Evolutionary conservation across 306 rosid species (phyloP).

Genomic region (Corylus avellana): DNA sequence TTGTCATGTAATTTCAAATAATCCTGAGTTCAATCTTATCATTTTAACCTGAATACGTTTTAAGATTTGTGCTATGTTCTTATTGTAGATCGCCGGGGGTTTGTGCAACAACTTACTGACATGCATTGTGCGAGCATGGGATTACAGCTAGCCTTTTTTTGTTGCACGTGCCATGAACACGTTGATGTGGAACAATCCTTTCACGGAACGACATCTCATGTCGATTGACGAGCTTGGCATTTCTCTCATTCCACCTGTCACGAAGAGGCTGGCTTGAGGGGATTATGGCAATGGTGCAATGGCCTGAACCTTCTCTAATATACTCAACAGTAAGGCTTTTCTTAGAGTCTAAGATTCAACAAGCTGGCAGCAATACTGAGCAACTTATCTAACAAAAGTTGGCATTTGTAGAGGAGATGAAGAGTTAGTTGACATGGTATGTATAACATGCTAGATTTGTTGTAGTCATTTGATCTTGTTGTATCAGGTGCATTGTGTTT

Average conservation of each 20-base stretch:
- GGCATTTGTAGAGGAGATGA: not conserved
- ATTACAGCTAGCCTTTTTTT: constrained; percentile 68
- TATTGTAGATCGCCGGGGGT: constrained; percentile 73
- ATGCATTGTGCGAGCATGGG: constrained; percentile 83
- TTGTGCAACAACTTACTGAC: constrained; percentile 79
- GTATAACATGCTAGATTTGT: constrained; percentile 20
- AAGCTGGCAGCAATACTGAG: constrained; percentile 40
- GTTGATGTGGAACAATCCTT: constrained; percentile 72
- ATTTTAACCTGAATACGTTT: not conserved
- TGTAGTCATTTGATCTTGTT: constrained; percentile 19
- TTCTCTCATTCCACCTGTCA: constrained; percentile 67
- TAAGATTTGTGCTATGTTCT: constrained; percentile 17
- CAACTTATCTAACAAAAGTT: constrained; percentile 4
- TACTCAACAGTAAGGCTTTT: constrained; percentile 85
- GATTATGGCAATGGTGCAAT: constrained; percentile 97
- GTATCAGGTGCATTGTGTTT: constrained; percentile 13
- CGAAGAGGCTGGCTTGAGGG: constrained; percentile 75
- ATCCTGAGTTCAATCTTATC: not conserved
- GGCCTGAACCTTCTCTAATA: constrained; percentile 85
- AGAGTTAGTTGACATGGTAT: constrained; percentile 23
- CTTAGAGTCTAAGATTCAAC: constrained; percentile 57
- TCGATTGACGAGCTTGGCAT: constrained; percentile 71
- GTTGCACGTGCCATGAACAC: constrained; percentile 88
- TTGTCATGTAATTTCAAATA: not conserved
- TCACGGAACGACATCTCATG: constrained; percentile 62